Evolutionary conservation across 1,139 yeast species (phyloP).

Genomic region (Hyphopichia pseudoburtonii): DNA sequence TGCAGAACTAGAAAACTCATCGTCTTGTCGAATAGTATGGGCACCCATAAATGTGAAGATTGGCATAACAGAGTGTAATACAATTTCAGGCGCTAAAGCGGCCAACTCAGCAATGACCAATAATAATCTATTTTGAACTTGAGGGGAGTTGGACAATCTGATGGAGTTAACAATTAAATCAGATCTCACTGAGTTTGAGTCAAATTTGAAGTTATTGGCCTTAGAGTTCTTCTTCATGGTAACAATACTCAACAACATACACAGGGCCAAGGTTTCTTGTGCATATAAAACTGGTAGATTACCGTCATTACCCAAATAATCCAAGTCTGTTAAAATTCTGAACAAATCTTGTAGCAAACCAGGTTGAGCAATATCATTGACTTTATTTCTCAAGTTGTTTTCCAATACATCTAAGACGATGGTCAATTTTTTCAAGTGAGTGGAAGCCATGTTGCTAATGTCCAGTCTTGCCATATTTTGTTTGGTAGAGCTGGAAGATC

Average conservation of each 20-base stretch:
- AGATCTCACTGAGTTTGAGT: slow-evolving; percentile 76
- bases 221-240: slow-evolving; percentile 38
- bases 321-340: slow-evolving; percentile 77
- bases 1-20: slow-evolving; percentile 88
- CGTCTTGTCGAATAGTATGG: slow-evolving; percentile 94
- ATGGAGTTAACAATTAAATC: slow-evolving; percentile 90
- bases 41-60: slow-evolving; percentile 99
- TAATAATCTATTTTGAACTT: slow-evolving; percentile 85
- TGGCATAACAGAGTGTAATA: slow-evolving; percentile 97
- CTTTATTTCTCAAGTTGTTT: slow-evolving; percentile 29
- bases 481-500: slow-evolving; percentile 75
- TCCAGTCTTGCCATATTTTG: slow-evolving; percentile 73
- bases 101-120: slow-evolving; percentile 88
- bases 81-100: slow-evolving; percentile 83
- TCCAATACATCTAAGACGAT: slow-evolving; percentile 80
- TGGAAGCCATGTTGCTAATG: slow-evolving; percentile 70
- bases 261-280: slow-evolving; percentile 85
- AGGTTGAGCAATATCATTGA: slow-evolving; percentile 34
- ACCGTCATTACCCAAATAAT: slow-evolving; percentile 87
- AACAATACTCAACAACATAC: slow-evolving; percentile 73
- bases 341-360: slow-evolving; percentile 60
- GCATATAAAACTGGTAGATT: slow-evolving; percentile 87
- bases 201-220: slow-evolving; percentile 31
- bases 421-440: slow-evolving; percentile 76
- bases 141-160: slow-evolving; percentile 87